phyloP scores from a whole-genome alignment of 2,329 filamentous ascomycete genomes.

The Endothia cerciana region DNA sequence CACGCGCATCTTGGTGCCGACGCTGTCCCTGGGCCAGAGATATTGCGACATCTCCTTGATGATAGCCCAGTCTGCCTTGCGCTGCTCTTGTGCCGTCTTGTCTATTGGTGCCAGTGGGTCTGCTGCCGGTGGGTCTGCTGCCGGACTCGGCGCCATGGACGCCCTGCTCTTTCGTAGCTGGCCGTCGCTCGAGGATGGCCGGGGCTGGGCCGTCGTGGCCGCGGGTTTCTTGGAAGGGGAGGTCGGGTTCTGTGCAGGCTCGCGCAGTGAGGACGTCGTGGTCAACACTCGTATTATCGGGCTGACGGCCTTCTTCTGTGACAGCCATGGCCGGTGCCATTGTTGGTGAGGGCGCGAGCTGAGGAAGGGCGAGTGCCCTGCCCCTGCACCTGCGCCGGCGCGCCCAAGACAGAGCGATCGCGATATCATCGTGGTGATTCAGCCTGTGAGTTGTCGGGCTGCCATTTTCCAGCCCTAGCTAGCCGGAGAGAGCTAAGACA shows the following conservation, averaged over 20 bases:
- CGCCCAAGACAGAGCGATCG: slow-evolving; percentile 19
- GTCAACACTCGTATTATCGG: slow-evolving; percentile 19
- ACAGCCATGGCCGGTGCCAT: slow-evolving; percentile 13
- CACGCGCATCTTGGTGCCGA: slow-evolving; percentile 83
- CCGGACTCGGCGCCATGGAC: slow-evolving; percentile 14
- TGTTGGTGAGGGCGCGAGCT: slow-evolving; percentile 20
- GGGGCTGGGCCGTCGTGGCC: not conserved
- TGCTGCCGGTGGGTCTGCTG: slow-evolving; percentile 47
- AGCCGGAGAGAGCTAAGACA: not conserved
- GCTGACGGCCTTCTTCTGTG: slow-evolving; percentile 9
- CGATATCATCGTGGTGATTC: slow-evolving; percentile 18
- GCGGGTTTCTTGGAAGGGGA: not conserved
- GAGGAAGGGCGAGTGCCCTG: slow-evolving; percentile 10
- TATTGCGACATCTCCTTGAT: slow-evolving; percentile 98
- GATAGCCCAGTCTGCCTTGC: slow-evolving; percentile 97
- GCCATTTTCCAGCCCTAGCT: slow-evolving; percentile 1
- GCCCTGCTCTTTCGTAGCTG: not conserved
- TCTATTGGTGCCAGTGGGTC: slow-evolving; percentile 68
- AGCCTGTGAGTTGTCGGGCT: slow-evolving; percentile 1
- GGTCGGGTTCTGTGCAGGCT: slow-evolving; percentile 8
- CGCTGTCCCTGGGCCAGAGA: slow-evolving; percentile 89
- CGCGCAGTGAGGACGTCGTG: slow-evolving; percentile 16
- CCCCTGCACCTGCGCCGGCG: slow-evolving; percentile 9
- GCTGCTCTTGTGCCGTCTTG: slow-evolving; percentile 80
- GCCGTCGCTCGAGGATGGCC: not conserved